These are phyloP conservation scores for Phytophthora cajani DNA, from an alignment of 352 stramenopile genomes.

Conservation along the genomic window DNA sequence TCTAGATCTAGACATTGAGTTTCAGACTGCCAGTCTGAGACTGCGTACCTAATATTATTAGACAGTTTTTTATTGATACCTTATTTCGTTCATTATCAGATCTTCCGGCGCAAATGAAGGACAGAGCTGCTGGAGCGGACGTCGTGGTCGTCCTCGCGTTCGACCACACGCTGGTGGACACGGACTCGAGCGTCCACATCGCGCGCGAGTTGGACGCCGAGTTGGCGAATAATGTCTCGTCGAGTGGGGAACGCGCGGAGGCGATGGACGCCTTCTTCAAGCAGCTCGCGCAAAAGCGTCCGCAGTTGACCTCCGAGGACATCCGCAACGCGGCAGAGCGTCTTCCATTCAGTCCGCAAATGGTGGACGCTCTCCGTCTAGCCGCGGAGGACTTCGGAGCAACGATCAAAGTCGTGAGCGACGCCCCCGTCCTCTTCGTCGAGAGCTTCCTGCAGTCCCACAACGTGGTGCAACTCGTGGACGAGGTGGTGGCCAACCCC, in stretches of 20 bases:
- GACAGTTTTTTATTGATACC: too few relatives aligned
- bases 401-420: conserved; percentile 53
- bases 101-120: not conserved
- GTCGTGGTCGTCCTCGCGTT: conserved; percentile 65
- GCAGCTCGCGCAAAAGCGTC: conserved; percentile 33
- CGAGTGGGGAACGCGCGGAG: conserved; percentile 24
- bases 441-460: conserved; percentile 46
- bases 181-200: conserved; percentile 53
- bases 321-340: conserved; percentile 32
- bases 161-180: conserved; percentile 53
- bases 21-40: too few relatives aligned
- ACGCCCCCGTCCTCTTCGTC: conserved; percentile 60
- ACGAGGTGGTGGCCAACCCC: conserved; percentile 50
- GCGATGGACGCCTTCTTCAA: conserved; percentile 44
- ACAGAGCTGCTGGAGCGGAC: conserved; percentile 5
- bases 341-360: conserved; percentile 41
- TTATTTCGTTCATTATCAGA: too few relatives aligned
- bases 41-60: too few relatives aligned
- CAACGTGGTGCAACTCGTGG: conserved; percentile 35
- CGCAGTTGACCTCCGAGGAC: conserved; percentile 27
- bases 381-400: conserved; percentile 42
- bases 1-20: too few relatives aligned
- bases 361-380: conserved; percentile 58
- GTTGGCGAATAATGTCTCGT: conserved; percentile 16
- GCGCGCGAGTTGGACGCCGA: conserved; percentile 39